Percentiles rank a stretch among this genome's conserved stretches.
These are phyloP conservation scores for Russula emetica DNA, from an alignment of 768 basidiomycete species.

Conservation along the genomic window DNA sequence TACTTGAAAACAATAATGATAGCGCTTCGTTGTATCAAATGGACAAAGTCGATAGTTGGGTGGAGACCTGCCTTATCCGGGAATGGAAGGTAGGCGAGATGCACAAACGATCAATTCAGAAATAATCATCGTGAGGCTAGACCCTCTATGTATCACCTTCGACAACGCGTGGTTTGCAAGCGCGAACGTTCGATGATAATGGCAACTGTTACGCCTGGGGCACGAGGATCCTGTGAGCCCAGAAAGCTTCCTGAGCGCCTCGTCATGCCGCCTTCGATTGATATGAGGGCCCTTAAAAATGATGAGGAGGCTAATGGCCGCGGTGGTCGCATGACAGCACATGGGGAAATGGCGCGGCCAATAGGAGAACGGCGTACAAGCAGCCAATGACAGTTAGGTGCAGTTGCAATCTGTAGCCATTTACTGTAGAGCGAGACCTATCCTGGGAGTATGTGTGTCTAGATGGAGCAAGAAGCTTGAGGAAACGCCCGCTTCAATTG, in stretches of 20 bases:
- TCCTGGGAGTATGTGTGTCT: neutral
- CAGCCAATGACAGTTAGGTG: neutral
- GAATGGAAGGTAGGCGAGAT: too few species aligned
- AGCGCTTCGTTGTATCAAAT: neutral
- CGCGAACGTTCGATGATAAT: neutral
- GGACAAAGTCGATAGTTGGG: neutral
- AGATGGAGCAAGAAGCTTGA: conserved; percentile 19
- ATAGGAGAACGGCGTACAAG: neutral
- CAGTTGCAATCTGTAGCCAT: neutral
- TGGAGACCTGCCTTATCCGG: neutral
- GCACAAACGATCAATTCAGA: neutral
- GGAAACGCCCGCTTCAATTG: neutral
- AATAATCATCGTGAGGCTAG: neutral
- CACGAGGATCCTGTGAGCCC: neutral
- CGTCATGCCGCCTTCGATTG: too few species aligned
- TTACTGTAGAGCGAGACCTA: neutral
- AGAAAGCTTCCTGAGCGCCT: too few species aligned
- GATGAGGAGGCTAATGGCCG: neutral
- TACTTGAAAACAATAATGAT: neutral
- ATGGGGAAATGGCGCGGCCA: neutral
- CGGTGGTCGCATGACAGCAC: neutral
- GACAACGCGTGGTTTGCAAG: neutral
- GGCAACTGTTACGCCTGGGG: neutral
- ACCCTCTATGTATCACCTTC: too few species aligned
- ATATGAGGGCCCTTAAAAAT: neutral